Conservation (phyloP, 306 rosid genomes). For the Pachyrhizus erosus region DNA sequence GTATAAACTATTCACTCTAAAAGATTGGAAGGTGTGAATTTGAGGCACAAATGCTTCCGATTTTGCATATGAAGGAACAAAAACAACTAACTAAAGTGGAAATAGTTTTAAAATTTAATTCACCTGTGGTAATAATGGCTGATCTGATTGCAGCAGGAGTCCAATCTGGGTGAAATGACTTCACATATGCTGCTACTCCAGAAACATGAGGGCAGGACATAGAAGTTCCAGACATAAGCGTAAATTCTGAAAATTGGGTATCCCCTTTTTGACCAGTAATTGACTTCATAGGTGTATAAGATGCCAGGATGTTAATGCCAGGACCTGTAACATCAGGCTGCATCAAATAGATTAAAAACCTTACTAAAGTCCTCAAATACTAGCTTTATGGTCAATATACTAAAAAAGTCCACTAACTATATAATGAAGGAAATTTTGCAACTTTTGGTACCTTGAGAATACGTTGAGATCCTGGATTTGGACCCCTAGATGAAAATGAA, state of each 20-base stretch:
- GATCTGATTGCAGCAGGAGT: constrained; percentile 80
- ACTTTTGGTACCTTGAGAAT: constrained; percentile 72
- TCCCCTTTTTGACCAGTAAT: constrained; percentile 75
- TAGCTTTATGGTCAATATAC: constrained; percentile 12
- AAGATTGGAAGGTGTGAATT: constrained; percentile 15
- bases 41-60: constrained; percentile 1
- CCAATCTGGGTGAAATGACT: constrained; percentile 89
- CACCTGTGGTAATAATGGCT: constrained; percentile 86
- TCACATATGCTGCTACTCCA: constrained; percentile 87
- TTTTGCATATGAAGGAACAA: not conserved
- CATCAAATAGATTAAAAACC: constrained; percentile 26
- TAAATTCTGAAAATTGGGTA: constrained; percentile 78
- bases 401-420: not conserved
- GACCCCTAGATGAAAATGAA: constrained; percentile 91
- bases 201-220: constrained; percentile 96
- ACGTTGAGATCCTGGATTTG: constrained; percentile 63
- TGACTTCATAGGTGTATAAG: constrained; percentile 71
- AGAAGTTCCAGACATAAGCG: constrained; percentile 91
- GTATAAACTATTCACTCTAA: not conserved
- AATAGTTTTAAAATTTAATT: not conserved
- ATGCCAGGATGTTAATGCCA: constrained; percentile 80
- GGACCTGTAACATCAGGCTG: constrained; percentile 96
- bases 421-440: constrained; percentile 7
- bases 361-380: not conserved
- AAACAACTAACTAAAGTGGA: not conserved